Evolutionary conservation across 176 grass and related monocot species (phyloP), one percentile per base, ranked within the genome.

Genomic region (Eleusine coracana): DNA sequence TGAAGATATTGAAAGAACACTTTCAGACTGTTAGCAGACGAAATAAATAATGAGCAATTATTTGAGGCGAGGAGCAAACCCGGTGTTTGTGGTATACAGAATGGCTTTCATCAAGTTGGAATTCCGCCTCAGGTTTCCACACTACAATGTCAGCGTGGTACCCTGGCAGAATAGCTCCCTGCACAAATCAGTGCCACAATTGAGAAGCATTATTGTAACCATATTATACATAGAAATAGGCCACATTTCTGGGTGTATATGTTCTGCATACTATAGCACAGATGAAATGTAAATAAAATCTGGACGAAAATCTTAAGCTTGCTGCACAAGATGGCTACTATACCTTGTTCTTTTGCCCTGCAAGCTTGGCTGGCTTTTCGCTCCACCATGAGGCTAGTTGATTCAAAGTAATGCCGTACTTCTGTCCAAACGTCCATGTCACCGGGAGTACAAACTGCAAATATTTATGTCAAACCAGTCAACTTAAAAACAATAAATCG

Each of bases 81-180:
- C 84, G 64, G 84, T 98, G 96, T 48, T 96, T 98, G 83, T 98
- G 96, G 74, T 90, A 90, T 55, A 91, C 84, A 21, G n/a, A 71
- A 82, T 99, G 90, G 66, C 27, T 90, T 20, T 93, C 84, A 66
- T 93, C 86, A 5, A 96, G 91, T 49, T 89, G 91, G 83, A 96
- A 92, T 84, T 96, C 82, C 7, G 63, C 73, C 64, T 99, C 96
- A 52, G 96, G 91, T 82, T 91, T 89, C 96, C 96, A 99, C 50
- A 96, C 87, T 82, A 95, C 96, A 20, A 99, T 88, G 84, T 99
- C 96, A 44, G 96, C 96, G 71, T 93, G 89, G 37, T 95, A 96
- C 60, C 91, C 93, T 1, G 58, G 84, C 59, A 88, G 71, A 67
- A 99, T 93, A 67, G 81, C 80, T 39, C 96, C 96, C 96, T 99